phyloP scores from a whole-genome alignment of 2,329 filamentous ascomycete genomes.

The Myrmaecium sp. region DNA sequence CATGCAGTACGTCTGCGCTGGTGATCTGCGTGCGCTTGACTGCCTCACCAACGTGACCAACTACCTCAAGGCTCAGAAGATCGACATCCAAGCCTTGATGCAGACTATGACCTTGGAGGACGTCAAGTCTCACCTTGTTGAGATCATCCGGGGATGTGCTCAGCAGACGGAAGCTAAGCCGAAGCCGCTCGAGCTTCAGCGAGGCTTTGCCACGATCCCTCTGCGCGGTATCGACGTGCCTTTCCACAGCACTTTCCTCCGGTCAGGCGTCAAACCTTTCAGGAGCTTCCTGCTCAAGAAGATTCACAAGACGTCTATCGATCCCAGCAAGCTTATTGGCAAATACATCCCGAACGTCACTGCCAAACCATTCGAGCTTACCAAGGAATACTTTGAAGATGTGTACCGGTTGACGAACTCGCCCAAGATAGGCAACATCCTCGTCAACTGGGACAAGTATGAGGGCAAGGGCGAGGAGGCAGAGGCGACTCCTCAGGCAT shows the following conservation, averaged over 20 bases:
- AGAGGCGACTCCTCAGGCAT: constrained; percentile 2
- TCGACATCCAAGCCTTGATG: constrained; percentile 89
- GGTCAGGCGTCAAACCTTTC: constrained; percentile 98
- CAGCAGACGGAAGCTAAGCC: constrained; percentile 81
- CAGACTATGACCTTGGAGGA: constrained; percentile 74
- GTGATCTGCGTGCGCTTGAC: constrained; percentile 49
- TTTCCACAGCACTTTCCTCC: constrained; percentile 97
- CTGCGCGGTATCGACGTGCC: constrained; percentile 95
- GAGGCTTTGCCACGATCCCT: constrained; percentile 92
- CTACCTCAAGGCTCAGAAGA: constrained; percentile 90
- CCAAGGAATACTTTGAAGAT: constrained; percentile 98
- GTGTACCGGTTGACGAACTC: constrained; percentile 87
- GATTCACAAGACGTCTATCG: constrained; percentile 98
- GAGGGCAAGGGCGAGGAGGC: constrained; percentile 22
- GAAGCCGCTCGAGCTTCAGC: constrained; percentile 71
- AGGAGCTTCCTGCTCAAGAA: constrained; percentile 97
- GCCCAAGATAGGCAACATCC: constrained; percentile 55
- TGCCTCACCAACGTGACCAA: constrained; percentile 68
- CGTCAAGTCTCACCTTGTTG: constrained; percentile 72
- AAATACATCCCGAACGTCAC: constrained; percentile 99
- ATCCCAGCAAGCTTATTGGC: constrained; percentile 87
- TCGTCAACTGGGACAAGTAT: constrained; percentile 56
- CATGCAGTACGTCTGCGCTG: constrained; percentile 53
- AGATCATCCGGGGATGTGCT: constrained; percentile 81
- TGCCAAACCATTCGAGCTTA: constrained; percentile 83